Conservation (phyloP, 2,329 filamentous ascomycete species). For the Septoria linicola region DNA sequence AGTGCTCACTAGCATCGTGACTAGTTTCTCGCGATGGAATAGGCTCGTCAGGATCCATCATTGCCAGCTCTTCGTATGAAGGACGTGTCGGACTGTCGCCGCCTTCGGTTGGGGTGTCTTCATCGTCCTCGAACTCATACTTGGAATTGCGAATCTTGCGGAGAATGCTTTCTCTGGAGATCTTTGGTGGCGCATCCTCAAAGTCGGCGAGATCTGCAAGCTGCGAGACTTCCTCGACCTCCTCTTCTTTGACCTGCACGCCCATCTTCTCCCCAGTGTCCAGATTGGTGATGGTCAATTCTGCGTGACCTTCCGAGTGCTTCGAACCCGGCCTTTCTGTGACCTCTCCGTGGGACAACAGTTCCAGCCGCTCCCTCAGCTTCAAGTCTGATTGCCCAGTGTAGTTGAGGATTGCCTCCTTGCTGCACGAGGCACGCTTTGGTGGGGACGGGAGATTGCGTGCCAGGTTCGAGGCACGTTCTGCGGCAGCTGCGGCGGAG, state of each 20-base stretch:
- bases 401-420: conserved; percentile 75
- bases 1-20: conserved; percentile 31
- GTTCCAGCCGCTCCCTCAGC: conserved; percentile 77
- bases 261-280: conserved; percentile 32
- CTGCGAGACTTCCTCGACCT: conserved; percentile 38
- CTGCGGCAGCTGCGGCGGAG: conserved; percentile 67
- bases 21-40: conserved; percentile 79
- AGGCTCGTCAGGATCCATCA: conserved; percentile 81
- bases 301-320: conserved; percentile 45
- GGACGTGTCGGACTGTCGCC: conserved; percentile 28
- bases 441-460: conserved; percentile 73
- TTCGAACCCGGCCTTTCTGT: conserved; percentile 27
- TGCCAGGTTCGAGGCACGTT: conserved; percentile 66
- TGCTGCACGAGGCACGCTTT: conserved; percentile 63
- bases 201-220: conserved; percentile 36
- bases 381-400: conserved; percentile 70
- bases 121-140: conserved; percentile 50
- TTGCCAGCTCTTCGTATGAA: conserved; percentile 49
- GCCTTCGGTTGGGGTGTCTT: conserved; percentile 46
- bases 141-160: conserved; percentile 72
- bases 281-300: conserved; percentile 33
- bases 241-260: conserved; percentile 24
- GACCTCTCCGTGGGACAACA: conserved; percentile 63
- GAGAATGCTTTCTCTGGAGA: conserved; percentile 91
- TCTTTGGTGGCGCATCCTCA: conserved; percentile 60